phyloP scores from a whole-genome alignment of 2,329 filamentous ascomycete species.

The Leptographium lundbergii region DNA sequence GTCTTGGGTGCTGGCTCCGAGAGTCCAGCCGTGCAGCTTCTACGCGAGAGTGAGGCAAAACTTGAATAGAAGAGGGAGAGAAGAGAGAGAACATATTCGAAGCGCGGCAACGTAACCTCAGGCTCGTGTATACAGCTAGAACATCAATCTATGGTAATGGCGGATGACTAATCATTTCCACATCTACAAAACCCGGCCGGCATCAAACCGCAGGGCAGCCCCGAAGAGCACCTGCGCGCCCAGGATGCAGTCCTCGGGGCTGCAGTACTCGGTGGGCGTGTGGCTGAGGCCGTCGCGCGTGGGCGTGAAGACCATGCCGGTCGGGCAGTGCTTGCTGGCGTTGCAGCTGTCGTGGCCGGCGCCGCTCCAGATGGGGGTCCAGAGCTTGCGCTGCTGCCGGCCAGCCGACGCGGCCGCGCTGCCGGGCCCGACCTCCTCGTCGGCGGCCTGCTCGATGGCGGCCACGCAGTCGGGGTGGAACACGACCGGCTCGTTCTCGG shows the following conservation, averaged over 20 bases:
- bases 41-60: conserved; percentile 2
- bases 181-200: background rate
- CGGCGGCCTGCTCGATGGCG: conserved; percentile 49
- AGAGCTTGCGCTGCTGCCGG: conserved; percentile 8
- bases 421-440: background rate
- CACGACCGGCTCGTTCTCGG: conserved; percentile 44
- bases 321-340: conserved; percentile 20
- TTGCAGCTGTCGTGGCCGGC: conserved; percentile 27
- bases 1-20: conserved; percentile 12
- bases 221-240: conserved; percentile 19
- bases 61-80: background rate
- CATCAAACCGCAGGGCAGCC: conserved; percentile 14
- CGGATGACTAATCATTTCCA: background rate
- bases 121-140: no score
- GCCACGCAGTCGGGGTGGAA: conserved; percentile 57
- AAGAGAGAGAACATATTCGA: no score
- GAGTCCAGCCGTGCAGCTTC: conserved; percentile 12
- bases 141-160: background rate
- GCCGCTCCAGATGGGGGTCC: conserved; percentile 22
- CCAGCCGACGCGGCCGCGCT: background rate
- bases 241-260: conserved; percentile 21
- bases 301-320: conserved; percentile 26
- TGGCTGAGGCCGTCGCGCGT: conserved; percentile 25
- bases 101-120: no score
- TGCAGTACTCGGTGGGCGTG: conserved; percentile 22